Conservation (phyloP, 1,139 yeast genomes). For the Taphrina flavorubra region DNA sequence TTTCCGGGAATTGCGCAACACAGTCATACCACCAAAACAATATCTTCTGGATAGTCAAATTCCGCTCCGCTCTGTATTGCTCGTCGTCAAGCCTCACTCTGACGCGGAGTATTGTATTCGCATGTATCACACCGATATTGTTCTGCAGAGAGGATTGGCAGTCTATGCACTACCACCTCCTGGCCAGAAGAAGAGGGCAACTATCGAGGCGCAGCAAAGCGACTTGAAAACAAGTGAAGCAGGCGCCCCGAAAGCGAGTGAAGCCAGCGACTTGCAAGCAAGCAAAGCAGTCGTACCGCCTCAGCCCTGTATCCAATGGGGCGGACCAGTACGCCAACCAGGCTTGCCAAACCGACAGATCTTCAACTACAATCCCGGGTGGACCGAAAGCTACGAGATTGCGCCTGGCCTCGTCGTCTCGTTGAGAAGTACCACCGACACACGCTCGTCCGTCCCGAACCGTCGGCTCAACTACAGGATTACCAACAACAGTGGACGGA, state of each 20-base stretch:
- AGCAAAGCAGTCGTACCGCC: neutral
- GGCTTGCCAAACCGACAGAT: neutral
- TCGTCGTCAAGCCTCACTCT: neutral
- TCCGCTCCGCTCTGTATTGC: neutral
- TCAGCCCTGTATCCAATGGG: neutral
- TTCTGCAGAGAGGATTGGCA: neutral
- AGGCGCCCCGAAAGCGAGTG: no score
- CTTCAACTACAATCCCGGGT: neutral
- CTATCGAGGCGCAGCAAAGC: no score
- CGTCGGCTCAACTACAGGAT: no score
- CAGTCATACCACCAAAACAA: neutral
- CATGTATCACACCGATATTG: neutral
- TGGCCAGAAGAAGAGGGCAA: no score
- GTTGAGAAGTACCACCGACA: no score
- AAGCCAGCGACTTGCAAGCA: no score
- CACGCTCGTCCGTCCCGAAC: no score
- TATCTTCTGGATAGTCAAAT: neutral
- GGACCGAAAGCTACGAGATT: neutral
- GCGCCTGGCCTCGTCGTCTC: neutral
- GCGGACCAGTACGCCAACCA: neutral
- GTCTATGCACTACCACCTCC: neutral
- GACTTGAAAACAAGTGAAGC: no score
- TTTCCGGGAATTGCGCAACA: neutral
- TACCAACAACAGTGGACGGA: no score
- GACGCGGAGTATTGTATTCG: neutral